Evolutionary conservation across 805 yeast genomes (phyloP).

Genomic region (Wickerhamiella occidentalis): DNA sequence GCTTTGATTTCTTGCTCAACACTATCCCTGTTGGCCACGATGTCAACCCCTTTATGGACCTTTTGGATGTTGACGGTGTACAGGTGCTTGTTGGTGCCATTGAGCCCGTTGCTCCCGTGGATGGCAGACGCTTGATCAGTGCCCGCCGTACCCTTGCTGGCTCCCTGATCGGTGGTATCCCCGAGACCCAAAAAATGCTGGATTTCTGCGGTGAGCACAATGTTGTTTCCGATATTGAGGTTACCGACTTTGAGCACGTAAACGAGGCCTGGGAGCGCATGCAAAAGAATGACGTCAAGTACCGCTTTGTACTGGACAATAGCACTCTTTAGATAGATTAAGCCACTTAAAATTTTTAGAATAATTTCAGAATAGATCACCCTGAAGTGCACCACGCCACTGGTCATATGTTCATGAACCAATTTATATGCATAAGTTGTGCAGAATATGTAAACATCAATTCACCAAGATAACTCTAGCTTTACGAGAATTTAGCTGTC

Average conservation of each 20-base stretch:
- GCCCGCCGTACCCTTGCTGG: slow-evolving; percentile 31
- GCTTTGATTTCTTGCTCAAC: slow-evolving; percentile 44
- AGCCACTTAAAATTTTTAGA: too few relatives aligned
- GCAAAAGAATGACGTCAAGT: slow-evolving; percentile 14
- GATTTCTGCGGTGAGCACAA: slow-evolving; percentile 47
- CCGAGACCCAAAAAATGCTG: slow-evolving; percentile 55
- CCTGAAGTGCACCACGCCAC: too few relatives aligned
- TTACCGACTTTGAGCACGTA: slow-evolving; percentile 34
- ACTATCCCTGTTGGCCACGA: slow-evolving; percentile 40
- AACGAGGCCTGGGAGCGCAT: slow-evolving; percentile 17
- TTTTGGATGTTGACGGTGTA: slow-evolving; percentile 46
- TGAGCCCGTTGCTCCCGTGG: slow-evolving; percentile 33
- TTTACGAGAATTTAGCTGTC: too few relatives aligned
- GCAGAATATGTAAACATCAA: too few relatives aligned
- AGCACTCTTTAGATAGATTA: slow-evolving; percentile 14
- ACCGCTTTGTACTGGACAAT: slow-evolving; percentile 19
- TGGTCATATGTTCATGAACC: too few relatives aligned
- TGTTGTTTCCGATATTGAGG: slow-evolving; percentile 55
- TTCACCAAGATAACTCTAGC: too few relatives aligned
- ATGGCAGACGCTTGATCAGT: slow-evolving; percentile 35
- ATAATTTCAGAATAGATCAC: too few relatives aligned
- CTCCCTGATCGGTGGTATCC: slow-evolving; percentile 50
- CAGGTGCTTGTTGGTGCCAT: slow-evolving; percentile 63
- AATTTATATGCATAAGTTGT: too few relatives aligned
- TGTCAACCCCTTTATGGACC: slow-evolving; percentile 36